A percentile compares a stretch with the other conserved stretches of the same genome.
Evolutionary conservation across 2,329 filamentous ascomycete species (phyloP).

Genomic region (Aspergillus jensenii): DNA sequence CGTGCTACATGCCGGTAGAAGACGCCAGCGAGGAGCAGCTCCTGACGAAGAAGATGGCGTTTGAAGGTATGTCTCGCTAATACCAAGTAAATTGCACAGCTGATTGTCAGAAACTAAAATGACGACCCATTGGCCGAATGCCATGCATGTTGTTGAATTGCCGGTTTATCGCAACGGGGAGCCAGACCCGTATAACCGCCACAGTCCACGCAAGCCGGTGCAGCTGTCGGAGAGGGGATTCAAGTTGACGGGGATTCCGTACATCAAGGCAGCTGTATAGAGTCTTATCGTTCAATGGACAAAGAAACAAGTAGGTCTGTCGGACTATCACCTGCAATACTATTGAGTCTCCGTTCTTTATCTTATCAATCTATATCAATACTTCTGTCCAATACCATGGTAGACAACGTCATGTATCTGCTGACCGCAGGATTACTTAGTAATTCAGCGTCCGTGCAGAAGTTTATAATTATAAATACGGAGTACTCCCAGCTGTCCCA

Average conservation of each 20-base stretch:
- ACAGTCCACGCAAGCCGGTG: conserved; percentile 31
- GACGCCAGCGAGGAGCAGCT: conserved; percentile 44
- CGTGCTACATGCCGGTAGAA: conserved; percentile 43
- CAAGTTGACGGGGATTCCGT: conserved; percentile 47
- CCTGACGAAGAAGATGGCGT: conserved; percentile 43
- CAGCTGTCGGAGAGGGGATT: conserved; percentile 45
- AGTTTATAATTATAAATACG: no score
- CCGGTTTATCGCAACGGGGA: conserved; percentile 22
- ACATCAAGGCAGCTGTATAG: background rate
- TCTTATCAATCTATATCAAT: no score
- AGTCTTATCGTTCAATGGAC: no score
- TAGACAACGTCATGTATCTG: no score
- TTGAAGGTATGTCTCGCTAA: conserved; percentile 28
- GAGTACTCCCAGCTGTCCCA: no score
- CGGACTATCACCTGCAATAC: no score
- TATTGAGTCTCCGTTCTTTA: no score
- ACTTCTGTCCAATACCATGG: no score
- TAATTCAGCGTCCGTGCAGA: no score
- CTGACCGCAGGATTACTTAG: no score
- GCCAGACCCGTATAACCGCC: conserved; percentile 29
- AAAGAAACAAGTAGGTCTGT: no score
- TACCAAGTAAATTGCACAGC: no score
- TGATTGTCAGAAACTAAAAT: conserved; percentile 4
- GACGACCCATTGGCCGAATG: conserved; percentile 44
- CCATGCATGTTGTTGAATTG: conserved; percentile 21